Base-by-base conservation (phyloP, 768 basidiomycete genomes). In the Phylloporus sp. region DNA sequence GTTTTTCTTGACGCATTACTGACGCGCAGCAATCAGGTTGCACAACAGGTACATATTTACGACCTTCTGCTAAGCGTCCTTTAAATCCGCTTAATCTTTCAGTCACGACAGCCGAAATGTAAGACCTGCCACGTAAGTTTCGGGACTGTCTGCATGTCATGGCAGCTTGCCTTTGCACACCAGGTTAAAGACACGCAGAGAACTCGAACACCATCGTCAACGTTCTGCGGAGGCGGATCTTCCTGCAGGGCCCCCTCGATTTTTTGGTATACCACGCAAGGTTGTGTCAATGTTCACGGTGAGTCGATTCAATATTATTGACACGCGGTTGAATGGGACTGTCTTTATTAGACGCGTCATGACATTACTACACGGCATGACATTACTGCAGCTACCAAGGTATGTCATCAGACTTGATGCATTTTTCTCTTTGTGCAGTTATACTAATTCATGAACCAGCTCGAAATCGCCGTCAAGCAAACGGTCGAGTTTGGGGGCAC, bases 131-230 rank as follows among this genome's bases (percentile, higher is more conserved):
- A 76, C 76, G 59, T 60, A 33, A 40, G 60, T 51, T 20, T 42
- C 17, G 15, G 20, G 27, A 21, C 2, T 28, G 8, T n/a, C 29
- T 20, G 1, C 33, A 9, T 33, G 21, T 48, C 14, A 17, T 20
- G 23, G 10, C 18, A 27, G 7, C 5, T 44, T 5, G 40, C 20
- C 7, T 31, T 38, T 40, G 20, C 3, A 1, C 28, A 38, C 22
- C 35, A 72, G 71, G n/a, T 50, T 72, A 38, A 72, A 72, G 40
- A 60, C 69, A 9, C 67, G 71, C 18, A 65, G 63, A 46, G 54
- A 59, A 23, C 58, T 71, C 11, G 62, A 57, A 43, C 43, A 59
- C 26, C 60, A 61, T 38, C 63, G 63, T 20, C 60, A 59, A 17
- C 62, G 65, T 26, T 55, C 51, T 10, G 48, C 64, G 31, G 67